Base-by-base conservation (phyloP, 192 early-diverging fungal genomes). In the Gryganskiella cystojenkinii region DNA sequence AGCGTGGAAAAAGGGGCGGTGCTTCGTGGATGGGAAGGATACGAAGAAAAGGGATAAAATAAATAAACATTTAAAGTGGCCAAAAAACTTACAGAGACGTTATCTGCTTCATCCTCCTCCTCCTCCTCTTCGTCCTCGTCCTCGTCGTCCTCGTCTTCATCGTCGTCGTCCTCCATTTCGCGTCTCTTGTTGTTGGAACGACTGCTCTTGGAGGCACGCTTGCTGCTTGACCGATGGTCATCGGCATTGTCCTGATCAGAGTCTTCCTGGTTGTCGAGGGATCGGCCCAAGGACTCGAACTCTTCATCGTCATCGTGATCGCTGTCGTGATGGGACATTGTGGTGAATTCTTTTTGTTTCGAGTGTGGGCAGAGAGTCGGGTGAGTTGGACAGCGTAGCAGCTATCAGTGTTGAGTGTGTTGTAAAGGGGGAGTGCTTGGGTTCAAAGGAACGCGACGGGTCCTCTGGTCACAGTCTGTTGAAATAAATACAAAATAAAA, bases 121-220 rank as follows among this genome's bases (percentile, higher is more conserved):
- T 89, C 85, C 4, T 84, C 84, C 10, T 89, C 81, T 6, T 86
- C 82, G 4, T 85, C 84, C 5, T 88, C 83, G 0, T 84, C 78
- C 1, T 79, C 81, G 5, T 80, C 80, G 6, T 82, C 82, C 4
- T 86, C 79, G 3, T 85, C 82, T 15, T 70, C 66, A 22, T 80
- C 82, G 17, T 78, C 74, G 20, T 78, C 74, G 1, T 78, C 74
- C 24, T 83, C 82, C 31, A 71, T 51, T 17, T 66, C 62, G 1
- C 31, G 57, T 17, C 66, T n/a, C 25, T 56, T 67, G 3, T 30
- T 67, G 45, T 27, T 71, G 28, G 34, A 42, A 31, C 54, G 46
- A 35, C 20, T 22, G 6, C 61, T 67, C 8, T 62, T 61, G 19
- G 58, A 61, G n/a, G 68, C 52, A 20, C 54, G 58, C 28, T 59